Evolutionary conservation across 257 asterid species (phyloP).

Genomic region (Nicotiana sylvestris): DNA sequence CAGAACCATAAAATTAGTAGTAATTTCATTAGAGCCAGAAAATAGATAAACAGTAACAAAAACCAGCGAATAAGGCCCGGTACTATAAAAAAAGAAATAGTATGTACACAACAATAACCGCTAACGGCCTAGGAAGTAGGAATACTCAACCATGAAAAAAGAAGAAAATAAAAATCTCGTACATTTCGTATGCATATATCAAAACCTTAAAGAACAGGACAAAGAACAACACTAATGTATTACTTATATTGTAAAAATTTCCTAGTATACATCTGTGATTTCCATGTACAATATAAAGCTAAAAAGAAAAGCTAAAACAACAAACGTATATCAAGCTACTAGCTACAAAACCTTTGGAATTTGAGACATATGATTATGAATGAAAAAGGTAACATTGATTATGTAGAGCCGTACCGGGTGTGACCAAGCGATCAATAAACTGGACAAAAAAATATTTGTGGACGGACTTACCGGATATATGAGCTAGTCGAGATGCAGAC

Average conservation of each 20-base stretch:
- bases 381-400: not conserved
- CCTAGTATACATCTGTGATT: not conserved
- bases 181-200: not conserved
- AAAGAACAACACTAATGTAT: not conserved
- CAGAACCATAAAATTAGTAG: too few species aligned
- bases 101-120: too few species aligned
- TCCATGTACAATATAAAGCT: not conserved
- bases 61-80: too few species aligned
- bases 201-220: not conserved
- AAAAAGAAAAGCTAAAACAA: not conserved
- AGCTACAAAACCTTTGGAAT: not conserved
- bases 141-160: not conserved
- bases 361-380: not conserved
- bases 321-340: not conserved
- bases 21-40: too few species aligned
- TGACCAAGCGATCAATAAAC: not conserved
- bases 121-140: too few species aligned
- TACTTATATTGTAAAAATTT: not conserved
- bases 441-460: not conserved
- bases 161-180: not conserved
- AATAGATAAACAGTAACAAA: too few species aligned
- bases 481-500: rapidly evolving
- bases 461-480: not conserved
- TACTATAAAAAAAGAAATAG: too few species aligned
- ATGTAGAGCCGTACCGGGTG: not conserved